Evolutionary conservation across 345 rosid species (phyloP).

Genomic region (Rhodamnia argentea): DNA sequence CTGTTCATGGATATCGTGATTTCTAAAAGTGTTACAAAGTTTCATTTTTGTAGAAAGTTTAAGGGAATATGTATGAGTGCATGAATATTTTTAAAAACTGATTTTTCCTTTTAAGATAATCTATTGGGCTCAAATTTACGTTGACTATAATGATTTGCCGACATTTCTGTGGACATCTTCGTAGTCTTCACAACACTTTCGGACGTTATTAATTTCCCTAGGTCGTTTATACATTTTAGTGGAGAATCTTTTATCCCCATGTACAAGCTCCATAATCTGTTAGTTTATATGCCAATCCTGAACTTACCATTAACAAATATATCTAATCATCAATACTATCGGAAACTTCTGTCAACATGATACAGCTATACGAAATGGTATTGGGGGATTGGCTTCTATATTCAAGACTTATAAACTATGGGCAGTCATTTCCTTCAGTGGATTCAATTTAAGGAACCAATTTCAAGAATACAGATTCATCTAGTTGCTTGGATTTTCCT

Average conservation of each 20-base stretch:
- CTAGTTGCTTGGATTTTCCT: neutral
- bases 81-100: neutral
- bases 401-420: neutral
- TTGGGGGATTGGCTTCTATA: neutral
- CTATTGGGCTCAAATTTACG: neutral
- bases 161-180: neutral
- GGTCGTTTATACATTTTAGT: neutral
- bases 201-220: neutral
- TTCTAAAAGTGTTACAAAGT: neutral
- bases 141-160: neutral
- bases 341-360: neutral
- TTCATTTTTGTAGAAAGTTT: neutral
- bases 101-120: neutral
- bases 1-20: neutral
- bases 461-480: neutral
- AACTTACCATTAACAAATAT: neutral
- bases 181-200: neutral
- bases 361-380: neutral
- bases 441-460: neutral
- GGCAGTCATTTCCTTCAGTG: neutral
- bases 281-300: neutral
- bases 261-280: neutral
- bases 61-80: neutral
- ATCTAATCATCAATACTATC: neutral
- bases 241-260: neutral